Percentiles rank a stretch among this genome's conserved stretches.
These are phyloP conservation scores for Datura wrightii DNA, from an alignment of 257 asterid genomes.

Conservation along the genomic window DNA sequence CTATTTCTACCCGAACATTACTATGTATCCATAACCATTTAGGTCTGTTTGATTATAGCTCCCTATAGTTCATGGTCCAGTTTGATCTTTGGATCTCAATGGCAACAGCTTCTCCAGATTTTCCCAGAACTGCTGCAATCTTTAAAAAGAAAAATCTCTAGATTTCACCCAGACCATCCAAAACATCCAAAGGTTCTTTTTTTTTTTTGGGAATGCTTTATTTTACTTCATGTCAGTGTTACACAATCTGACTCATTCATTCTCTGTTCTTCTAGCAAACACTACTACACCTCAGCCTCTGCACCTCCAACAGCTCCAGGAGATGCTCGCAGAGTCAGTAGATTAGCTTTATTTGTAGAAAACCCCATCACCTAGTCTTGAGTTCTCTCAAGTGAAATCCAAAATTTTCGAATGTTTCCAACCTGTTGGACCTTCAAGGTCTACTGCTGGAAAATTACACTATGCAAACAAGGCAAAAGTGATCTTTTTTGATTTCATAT, in stretches of 20 bases:
- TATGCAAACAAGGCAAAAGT: not conserved
- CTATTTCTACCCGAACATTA: not conserved
- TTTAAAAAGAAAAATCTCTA: not conserved
- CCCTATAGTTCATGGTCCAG: not conserved
- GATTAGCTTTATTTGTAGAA: not conserved
- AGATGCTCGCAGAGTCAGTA: not conserved
- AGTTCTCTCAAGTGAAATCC: not conserved
- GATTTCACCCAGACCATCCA: not conserved
- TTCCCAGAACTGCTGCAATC: not conserved
- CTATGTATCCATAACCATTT: not conserved
- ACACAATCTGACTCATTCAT: not conserved
- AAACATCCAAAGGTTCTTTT: not conserved
- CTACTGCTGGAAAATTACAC: not conserved
- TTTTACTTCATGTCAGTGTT: not conserved
- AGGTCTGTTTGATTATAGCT: not conserved
- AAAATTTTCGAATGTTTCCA: not conserved
- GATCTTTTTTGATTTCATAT: not conserved
- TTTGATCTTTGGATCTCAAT: not conserved
- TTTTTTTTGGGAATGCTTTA: not conserved
- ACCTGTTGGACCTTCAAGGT: not conserved
- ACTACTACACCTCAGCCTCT: not conserved
- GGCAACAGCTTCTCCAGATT: not conserved
- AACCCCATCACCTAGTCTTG: not conserved
- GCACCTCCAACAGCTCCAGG: not conserved
- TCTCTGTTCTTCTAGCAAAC: not conserved